Evolutionary conservation across 768 basidiomycete species (phyloP), one percentile per base, ranked within the genome.

Genomic region (Cyclocybe cylindracea): DNA sequence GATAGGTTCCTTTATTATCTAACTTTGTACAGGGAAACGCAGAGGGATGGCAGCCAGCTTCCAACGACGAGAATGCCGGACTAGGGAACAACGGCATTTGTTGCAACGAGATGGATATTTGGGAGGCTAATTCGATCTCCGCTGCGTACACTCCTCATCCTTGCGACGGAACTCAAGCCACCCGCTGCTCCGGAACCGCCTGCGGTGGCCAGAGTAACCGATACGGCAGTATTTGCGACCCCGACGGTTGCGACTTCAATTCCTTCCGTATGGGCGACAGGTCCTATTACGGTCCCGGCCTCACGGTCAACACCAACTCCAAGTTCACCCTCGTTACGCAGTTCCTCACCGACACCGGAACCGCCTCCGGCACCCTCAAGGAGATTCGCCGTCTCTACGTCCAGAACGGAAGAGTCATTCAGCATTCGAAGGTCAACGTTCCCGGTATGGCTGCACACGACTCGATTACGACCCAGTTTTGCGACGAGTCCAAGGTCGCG

Each of bases 311-410:
- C 54, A 64, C 60, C 43, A 53, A 51, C 47, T 48, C 56, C 51
- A 64, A 60, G 54, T 50, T 64, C 42, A 61, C 60, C 40, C 54
- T 63, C 52, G 62, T 63, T 46, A 63, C 62, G 18, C 58, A 60
- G 38, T 61, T 61, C 58, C 39, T 56, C 49, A 63, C 59, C 53
- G 45, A 44, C 51, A 50, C 55, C 49, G 54, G 60, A n/a, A 55
- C 59, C n/a, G 42, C 60, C 33, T 50, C 48, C 10, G 56, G 62
- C 19, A 51, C 62, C 9, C 58, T 63, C 43, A 53, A 62, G 50
- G 78, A 78, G 64, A 82, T 80, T 66, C 75, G 76, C 53, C 76
- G 78, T 41, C 48, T 80, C n/a, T 64, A 60, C 32, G 49, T 60
- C 29, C 60, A 61, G 43, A 51, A 61, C 47, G 59, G 59, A n/a